Percentiles rank a stretch among this genome's conserved stretches.
Evolutionary conservation across 108 stramenopile species (phyloP).

Genomic region (Bacterosira constricta): DNA sequence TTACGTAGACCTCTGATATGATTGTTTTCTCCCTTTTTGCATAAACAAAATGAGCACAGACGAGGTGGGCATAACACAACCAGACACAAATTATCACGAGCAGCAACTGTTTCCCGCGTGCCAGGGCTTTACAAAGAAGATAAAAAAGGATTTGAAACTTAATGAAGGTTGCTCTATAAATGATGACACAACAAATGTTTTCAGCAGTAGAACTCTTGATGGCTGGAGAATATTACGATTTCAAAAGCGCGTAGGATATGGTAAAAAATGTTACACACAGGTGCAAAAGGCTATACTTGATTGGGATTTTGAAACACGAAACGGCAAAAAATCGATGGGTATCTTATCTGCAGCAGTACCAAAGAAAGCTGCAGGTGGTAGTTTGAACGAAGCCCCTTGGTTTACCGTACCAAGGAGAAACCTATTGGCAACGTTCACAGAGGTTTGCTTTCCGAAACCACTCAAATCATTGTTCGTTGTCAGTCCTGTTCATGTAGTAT

Average conservation of each 20-base stretch:
- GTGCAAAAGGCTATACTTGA: slow-evolving; percentile 19
- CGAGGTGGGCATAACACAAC: slow-evolving; percentile 25
- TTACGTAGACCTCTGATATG: no score
- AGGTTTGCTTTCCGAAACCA: slow-evolving; percentile 19
- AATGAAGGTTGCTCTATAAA: neutral
- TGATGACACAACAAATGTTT: neutral
- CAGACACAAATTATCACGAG: neutral
- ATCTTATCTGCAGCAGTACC: slow-evolving; percentile 6
- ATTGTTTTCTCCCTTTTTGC: no score
- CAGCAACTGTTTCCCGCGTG: neutral
- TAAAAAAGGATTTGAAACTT: neutral
- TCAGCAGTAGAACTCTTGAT: slow-evolving; percentile 1
- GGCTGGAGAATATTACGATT: slow-evolving; percentile 44
- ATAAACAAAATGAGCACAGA: no score
- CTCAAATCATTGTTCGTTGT: slow-evolving; percentile 33
- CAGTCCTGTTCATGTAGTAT: slow-evolving; percentile 36
- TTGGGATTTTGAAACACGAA: slow-evolving; percentile 33
- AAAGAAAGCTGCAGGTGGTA: neutral
- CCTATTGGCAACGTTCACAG: slow-evolving; percentile 34
- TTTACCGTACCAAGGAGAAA: neutral
- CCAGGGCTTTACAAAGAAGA: neutral
- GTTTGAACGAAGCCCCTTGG: neutral
- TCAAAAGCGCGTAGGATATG: slow-evolving; percentile 26
- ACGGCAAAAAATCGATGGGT: slow-evolving; percentile 26
- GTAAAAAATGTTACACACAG: slow-evolving; percentile 22